Conservation (phyloP, 106 monocot species). For the Phalaenopsis aphrodite region DNA sequence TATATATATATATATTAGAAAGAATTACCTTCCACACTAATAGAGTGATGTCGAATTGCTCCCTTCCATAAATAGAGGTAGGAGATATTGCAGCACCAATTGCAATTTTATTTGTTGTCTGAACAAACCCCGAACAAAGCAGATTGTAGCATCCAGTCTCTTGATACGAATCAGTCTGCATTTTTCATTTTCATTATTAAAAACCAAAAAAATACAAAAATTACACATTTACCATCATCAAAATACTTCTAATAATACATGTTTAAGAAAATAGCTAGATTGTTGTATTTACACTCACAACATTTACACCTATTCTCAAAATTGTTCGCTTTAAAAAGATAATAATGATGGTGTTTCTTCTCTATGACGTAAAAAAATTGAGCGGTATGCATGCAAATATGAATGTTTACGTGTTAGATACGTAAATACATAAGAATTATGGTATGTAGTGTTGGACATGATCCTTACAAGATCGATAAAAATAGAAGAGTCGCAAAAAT, state of each 20-base stretch:
- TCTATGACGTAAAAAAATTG: too few relatives aligned
- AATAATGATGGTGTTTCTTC: too few relatives aligned
- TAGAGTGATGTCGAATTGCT: conserved; percentile 26
- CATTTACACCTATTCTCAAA: too few relatives aligned
- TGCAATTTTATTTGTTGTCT: conserved; percentile 9
- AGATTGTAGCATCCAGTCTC: conserved; percentile 18
- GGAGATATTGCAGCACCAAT: conserved; percentile 6
- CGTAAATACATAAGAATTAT: too few relatives aligned
- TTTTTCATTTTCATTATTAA: neutral
- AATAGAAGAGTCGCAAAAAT: too few relatives aligned
- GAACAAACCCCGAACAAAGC: conserved; percentile 13
- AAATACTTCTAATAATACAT: neutral
- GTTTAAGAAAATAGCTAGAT: neutral
- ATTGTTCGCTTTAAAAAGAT: too few relatives aligned
- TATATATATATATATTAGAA: too few relatives aligned
- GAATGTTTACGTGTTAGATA: too few relatives aligned
- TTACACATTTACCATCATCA: neutral
- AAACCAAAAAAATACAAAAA: neutral
- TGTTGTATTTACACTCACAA: too few relatives aligned
- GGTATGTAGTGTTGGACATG: too few relatives aligned
- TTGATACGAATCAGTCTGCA: conserved; percentile 20
- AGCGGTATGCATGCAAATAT: too few relatives aligned
- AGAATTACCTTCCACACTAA: conserved; percentile 45
- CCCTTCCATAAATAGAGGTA: neutral
- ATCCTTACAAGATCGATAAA: too few relatives aligned